These are phyloP conservation scores for Paraleonurus japonicus DNA, from an alignment of 257 asterid genomes.

Conservation along the genomic window DNA sequence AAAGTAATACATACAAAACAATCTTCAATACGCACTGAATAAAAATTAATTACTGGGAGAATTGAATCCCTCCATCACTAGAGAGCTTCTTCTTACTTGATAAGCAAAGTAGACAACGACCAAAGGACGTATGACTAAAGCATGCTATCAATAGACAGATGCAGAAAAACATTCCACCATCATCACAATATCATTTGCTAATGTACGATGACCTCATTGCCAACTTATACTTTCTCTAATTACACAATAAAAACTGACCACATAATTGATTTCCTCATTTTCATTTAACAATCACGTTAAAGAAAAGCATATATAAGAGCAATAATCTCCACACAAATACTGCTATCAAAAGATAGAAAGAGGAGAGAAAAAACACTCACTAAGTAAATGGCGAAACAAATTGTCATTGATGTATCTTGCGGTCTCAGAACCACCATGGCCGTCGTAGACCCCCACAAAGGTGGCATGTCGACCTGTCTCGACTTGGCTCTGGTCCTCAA, in stretches of 20 bases:
- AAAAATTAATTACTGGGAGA: not conserved
- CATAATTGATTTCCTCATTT: not conserved
- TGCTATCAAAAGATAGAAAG: not conserved
- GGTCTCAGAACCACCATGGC: slow-evolving; percentile 85
- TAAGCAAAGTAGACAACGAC: not conserved
- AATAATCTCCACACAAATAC: not conserved
- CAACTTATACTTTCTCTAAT: not conserved
- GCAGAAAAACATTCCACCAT: not conserved
- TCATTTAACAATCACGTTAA: not conserved
- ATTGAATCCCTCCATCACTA: not conserved
- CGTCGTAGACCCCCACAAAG: slow-evolving; percentile 80
- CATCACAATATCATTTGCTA: not conserved
- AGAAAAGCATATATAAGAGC: not conserved
- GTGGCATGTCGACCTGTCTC: slow-evolving; percentile 64
- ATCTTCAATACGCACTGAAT: not conserved
- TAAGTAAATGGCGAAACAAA: slow-evolving; percentile 51
- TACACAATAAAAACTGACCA: not conserved
- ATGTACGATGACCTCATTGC: not conserved
- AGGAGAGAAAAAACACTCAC: slow-evolving; percentile 39
- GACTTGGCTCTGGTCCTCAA: slow-evolving; percentile 82
- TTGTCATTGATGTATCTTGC: slow-evolving; percentile 54
- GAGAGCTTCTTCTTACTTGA: not conserved
- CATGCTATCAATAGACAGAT: not conserved
- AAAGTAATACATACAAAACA: not conserved
- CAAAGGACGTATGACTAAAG: not conserved